Evolutionary conservation across 2,329 filamentous ascomycete species (phyloP).

Genomic region (Cladosporium halotolerans): DNA sequence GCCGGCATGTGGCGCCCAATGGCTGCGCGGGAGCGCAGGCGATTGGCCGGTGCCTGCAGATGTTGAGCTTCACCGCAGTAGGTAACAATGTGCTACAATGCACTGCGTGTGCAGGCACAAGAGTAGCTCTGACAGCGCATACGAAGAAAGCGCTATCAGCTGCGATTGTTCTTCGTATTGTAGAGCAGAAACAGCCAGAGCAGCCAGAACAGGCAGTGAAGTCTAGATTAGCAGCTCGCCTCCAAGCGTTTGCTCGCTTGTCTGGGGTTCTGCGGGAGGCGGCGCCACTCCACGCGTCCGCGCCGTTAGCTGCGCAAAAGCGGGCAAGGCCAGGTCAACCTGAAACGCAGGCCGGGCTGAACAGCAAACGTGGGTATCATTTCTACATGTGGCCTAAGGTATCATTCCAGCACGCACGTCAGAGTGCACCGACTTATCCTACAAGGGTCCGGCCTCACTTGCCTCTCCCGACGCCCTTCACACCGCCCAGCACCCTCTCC

Average conservation of each 20-base stretch:
- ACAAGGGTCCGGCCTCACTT: slow-evolving; percentile 1
- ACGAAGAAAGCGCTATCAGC: no score
- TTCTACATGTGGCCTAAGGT: neutral
- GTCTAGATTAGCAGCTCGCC: no score
- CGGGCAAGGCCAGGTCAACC: neutral
- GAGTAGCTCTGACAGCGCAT: no score
- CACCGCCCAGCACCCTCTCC: slow-evolving; percentile 19
- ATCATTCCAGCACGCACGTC: neutral
- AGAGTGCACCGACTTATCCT: neutral
- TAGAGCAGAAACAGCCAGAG: no score
- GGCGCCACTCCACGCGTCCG: no score
- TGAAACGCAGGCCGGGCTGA: neutral
- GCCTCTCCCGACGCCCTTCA: slow-evolving; percentile 3
- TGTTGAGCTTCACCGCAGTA: neutral
- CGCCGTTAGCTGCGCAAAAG: no score
- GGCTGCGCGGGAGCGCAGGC: neutral
- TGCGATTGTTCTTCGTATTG: no score
- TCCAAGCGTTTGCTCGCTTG: no score
- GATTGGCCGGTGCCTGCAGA: slow-evolving; percentile 3
- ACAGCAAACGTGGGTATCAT: neutral
- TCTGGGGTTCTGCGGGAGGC: no score
- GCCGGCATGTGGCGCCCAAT: slow-evolving; percentile 7
- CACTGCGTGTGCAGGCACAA: neutral
- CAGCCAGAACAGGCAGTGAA: no score
- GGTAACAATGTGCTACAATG: neutral